These are phyloP conservation scores for Beauveria pseudobassiana DNA, from an alignment of 2,329 filamentous ascomycete genomes.

Conservation along the genomic window DNA sequence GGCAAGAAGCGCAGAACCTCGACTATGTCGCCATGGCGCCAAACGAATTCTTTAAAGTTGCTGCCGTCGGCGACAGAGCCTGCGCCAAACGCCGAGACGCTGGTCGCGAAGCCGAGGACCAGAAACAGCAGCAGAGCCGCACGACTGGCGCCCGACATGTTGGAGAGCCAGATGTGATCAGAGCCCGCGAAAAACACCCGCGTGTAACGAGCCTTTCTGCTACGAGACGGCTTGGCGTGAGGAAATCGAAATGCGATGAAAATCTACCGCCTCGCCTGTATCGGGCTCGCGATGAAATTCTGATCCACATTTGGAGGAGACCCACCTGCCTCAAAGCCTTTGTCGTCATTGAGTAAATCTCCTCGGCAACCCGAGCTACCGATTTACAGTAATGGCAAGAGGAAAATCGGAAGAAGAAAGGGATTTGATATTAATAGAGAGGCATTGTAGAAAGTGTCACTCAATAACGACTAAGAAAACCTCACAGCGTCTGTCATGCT, in stretches of 20 bases:
- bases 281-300: not conserved
- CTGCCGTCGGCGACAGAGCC: conserved; percentile 29
- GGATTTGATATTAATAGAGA: too few relatives aligned
- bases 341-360: not conserved
- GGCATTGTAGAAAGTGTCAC: too few relatives aligned
- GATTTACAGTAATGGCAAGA: not conserved
- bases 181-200: not conserved
- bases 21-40: conserved; percentile 33
- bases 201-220: not conserved
- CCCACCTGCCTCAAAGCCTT: not conserved
- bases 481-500: not conserved
- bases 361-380: not conserved
- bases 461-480: too few relatives aligned
- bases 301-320: not conserved
- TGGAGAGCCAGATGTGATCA: not conserved
- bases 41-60: conserved; percentile 33
- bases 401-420: not conserved
- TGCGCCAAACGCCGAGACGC: conserved; percentile 30
- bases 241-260: not conserved
- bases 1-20: conserved; percentile 31
- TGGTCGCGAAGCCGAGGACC: conserved; percentile 21
- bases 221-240: too few relatives aligned
- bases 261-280: not conserved
- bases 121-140: conserved; percentile 14
- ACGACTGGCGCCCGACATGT: not conserved